A percentile compares a stretch with the other conserved stretches of the same genome.
phyloP scores from a whole-genome alignment of 2,329 filamentous ascomycete genomes.

The Nemania bipapillata region DNA sequence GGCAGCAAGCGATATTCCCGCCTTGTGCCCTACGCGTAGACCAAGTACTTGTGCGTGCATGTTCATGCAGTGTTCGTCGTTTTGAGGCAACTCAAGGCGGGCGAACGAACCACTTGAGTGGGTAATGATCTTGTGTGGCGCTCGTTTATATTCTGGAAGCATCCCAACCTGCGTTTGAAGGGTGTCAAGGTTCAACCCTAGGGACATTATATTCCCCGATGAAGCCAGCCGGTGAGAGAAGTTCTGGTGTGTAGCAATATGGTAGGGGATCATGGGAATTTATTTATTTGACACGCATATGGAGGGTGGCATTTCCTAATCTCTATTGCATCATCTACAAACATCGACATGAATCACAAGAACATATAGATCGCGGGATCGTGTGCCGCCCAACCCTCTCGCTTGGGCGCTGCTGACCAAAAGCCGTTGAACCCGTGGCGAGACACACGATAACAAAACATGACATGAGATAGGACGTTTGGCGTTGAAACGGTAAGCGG shows the following conservation, averaged over 20 bases:
- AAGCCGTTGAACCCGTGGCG: background rate
- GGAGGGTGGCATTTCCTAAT: conserved; percentile 13
- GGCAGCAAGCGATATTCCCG: background rate
- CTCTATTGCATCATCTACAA: background rate
- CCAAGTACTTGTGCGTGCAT: conserved; percentile 10
- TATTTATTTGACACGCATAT: background rate
- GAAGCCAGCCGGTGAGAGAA: background rate
- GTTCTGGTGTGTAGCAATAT: conserved; percentile 9
- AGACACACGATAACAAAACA: background rate
- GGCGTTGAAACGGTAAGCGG: conserved; percentile 2
- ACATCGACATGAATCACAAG: background rate
- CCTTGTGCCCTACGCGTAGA: background rate
- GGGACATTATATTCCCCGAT: background rate
- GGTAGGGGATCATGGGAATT: background rate
- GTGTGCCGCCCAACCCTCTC: background rate
- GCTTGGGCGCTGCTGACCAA: background rate
- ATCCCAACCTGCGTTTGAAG: background rate
- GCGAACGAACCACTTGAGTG: background rate
- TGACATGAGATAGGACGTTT: background rate
- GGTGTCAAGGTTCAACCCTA: background rate
- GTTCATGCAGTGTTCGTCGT: background rate
- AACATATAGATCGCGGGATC: background rate
- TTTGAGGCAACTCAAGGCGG: background rate
- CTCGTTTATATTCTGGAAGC: background rate
- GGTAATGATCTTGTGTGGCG: background rate